Base-by-base conservation (phyloP, 2,329 filamentous ascomycete species). In the Triangularia verruculosa region DNA sequence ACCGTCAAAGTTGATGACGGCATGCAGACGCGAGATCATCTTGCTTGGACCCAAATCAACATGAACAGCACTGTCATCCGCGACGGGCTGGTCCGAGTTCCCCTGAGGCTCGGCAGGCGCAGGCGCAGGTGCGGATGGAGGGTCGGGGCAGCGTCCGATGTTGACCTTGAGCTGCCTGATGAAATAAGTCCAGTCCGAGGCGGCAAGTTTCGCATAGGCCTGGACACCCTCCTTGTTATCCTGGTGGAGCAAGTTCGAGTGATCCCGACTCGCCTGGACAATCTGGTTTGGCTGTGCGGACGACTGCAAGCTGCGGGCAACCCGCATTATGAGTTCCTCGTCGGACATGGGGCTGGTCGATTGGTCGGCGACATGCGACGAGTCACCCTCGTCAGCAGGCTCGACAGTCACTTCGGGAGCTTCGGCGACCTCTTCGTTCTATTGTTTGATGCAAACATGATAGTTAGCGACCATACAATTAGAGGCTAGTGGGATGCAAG, bases 21-120 rank as follows among this genome's bases (percentile, higher is more conserved):
- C 91, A 73, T 93, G 91, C 66, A 89, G 83, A 66, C 91, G 85
- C 28, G 91, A 94, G 34, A 94, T 88, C 73, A 90, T 87, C 78
- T 94, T 94, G 77, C 86, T 91, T 0, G 91, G 91, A 1, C 91
- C 91, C 30, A 99, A 82, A 74, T 99, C 94, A 70, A 99, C 94
- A 73, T 97, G 90, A 12, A 98, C 79, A 13, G 81, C 78, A 52
- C 83, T 79, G 32, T 79, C 75, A 28, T 78, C 78, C 7, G 78
- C 75, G 28, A 77, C 79, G 57, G 79, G 77, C 17, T 30, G 28
- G 54, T 54, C 61, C 22, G 20, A 15, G 20, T 6, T 25, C 12
- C 51, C 51, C 22, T 54, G 22, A 12, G 51, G 4, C 60, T 78
- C 78, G 39, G 79, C 67, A 4, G 74, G 69, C 47, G 66, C 72